Base-by-base conservation (phyloP, 2,329 filamentous ascomycete genomes). In the Colletotrichum abscissum region DNA sequence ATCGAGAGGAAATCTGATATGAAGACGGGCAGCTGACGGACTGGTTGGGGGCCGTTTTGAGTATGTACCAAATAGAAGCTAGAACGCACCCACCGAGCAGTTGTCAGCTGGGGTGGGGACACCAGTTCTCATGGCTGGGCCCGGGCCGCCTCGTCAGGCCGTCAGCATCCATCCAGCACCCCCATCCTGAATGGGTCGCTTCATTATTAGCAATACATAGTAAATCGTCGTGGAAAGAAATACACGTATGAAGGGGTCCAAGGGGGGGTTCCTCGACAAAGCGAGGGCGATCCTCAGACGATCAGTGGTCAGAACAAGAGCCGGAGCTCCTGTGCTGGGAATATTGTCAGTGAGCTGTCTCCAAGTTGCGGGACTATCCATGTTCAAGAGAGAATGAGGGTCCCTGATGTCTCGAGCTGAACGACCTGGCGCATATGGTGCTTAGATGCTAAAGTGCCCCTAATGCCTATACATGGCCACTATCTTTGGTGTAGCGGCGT, bases 381-480 rank as follows among this genome's bases (percentile, higher is more conserved):
- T 11, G 42, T 9, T 49, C 42, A 1, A 49, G 8, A 9, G 7
- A 42, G 38, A 42, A 16, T 42, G 38, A 42, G 49, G 55, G 30
- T 56, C 63, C 57, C 49, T 72, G 26, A 63, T 54, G 59, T 73
- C 33, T 64, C 55, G 26, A 72, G 58, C 56, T 71, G 68, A 65
- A 57, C 56, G 58, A 35, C 33, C 52, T 24, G 59, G 35, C 33
- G 52, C 63, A 49, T 49, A 1, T 22, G 42, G 42, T 49, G 42
- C 42, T n/a, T 22, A 49, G 42, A 49, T 49, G 42, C 42, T n/a
- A n/a, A 22, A 19, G 42, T 49, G 42, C 42, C 42, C 42, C 42
- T 49, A 49, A 19, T 49, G 42, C 19, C 42, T 2, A 12, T 35
- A 35, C 33, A 35, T 35, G 33, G 12, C 33, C 33, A 35, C 19